Evolutionary conservation across 2,329 filamentous ascomycete species (phyloP).

Genomic region (Fusarium begoniae): DNA sequence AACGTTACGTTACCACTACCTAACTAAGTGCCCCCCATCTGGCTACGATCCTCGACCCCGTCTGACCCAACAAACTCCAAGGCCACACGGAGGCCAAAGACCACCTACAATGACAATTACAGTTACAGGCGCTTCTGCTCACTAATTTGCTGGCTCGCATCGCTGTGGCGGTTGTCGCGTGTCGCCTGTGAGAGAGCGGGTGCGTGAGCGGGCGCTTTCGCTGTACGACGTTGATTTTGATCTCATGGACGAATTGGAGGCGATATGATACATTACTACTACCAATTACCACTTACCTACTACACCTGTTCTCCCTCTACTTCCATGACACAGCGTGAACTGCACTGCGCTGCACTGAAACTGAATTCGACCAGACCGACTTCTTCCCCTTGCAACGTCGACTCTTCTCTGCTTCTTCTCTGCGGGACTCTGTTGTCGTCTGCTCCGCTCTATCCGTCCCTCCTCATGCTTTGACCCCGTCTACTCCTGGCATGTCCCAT

Average conservation of each 20-base stretch:
- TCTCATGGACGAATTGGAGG: constrained; percentile 11
- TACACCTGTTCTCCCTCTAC: not conserved
- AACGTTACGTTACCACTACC: constrained; percentile 32
- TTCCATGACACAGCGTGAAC: constrained; percentile 10
- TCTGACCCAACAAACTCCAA: constrained; percentile 24
- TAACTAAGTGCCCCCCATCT: not conserved
- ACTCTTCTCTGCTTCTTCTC: constrained; percentile 1
- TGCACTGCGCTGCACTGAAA: not conserved
- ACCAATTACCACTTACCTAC: not conserved
- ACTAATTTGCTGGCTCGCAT: constrained; percentile 13
- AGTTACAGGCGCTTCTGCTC: constrained; percentile 5
- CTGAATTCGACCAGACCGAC: constrained; percentile 15
- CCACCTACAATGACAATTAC: not conserved
- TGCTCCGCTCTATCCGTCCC: constrained; percentile 19
- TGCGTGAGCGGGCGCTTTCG: constrained; percentile 8
- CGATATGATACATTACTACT: constrained; percentile 16
- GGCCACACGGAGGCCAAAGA: not conserved
- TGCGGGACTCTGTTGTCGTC: not conserved
- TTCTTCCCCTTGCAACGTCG: constrained; percentile 26
- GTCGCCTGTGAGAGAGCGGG: constrained; percentile 1
- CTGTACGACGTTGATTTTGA: constrained; percentile 40
- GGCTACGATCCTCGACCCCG: not conserved
- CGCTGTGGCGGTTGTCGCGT: constrained; percentile 36
- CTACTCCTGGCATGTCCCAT: constrained; percentile 33
- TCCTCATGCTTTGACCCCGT: constrained; percentile 5